Conservation (phyloP, 495 filamentous ascomycete species). For the Wilcoxina mikolae region DNA sequence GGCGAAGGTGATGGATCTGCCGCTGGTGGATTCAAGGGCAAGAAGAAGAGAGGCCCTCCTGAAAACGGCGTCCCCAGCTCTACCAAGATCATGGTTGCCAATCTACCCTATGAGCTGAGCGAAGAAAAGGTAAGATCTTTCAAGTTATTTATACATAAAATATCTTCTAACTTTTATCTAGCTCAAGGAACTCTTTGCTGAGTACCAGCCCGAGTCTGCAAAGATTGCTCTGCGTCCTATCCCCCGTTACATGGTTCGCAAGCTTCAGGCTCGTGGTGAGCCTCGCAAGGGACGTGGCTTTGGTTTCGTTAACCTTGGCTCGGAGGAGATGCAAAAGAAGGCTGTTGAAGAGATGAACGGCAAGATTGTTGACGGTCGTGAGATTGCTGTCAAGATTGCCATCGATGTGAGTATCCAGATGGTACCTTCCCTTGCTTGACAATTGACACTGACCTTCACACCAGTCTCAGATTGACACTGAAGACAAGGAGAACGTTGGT, state of each 20-base stretch:
- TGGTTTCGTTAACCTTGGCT: slow-evolving; percentile 89
- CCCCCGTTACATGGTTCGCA: slow-evolving; percentile 99
- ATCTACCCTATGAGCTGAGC: slow-evolving; percentile 91
- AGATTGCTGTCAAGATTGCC: slow-evolving; percentile 98
- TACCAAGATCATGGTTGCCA: slow-evolving; percentile 99
- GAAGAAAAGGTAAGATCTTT: slow-evolving; percentile 70
- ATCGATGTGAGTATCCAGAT: slow-evolving; percentile 53
- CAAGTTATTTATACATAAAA: slow-evolving; percentile 4
- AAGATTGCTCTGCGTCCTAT: slow-evolving; percentile 98
- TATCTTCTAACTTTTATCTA: slow-evolving; percentile 30
- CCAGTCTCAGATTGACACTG: slow-evolving; percentile 31
- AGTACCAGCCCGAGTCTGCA: slow-evolving; percentile 76
- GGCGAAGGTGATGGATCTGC: slow-evolving; percentile 33
- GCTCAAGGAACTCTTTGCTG: slow-evolving; percentile 92
- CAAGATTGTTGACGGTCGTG: slow-evolving; percentile 93
- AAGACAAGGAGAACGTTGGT: slow-evolving; percentile 36
- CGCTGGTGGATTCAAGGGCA: slow-evolving; percentile 24
- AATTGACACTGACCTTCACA: slow-evolving; percentile 38
- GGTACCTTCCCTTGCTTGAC: slow-evolving; percentile 17
- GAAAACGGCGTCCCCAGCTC: slow-evolving; percentile 97
- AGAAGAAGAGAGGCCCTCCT: slow-evolving; percentile 71
- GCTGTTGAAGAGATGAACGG: slow-evolving; percentile 96
- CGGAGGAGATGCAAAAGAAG: slow-evolving; percentile 92
- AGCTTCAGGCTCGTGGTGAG: slow-evolving; percentile 93
- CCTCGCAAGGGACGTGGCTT: slow-evolving; percentile 98